These are phyloP conservation scores for Phylloporus rhodoxanthus DNA, from an alignment of 768 basidiomycete species.

Conservation along the genomic window DNA sequence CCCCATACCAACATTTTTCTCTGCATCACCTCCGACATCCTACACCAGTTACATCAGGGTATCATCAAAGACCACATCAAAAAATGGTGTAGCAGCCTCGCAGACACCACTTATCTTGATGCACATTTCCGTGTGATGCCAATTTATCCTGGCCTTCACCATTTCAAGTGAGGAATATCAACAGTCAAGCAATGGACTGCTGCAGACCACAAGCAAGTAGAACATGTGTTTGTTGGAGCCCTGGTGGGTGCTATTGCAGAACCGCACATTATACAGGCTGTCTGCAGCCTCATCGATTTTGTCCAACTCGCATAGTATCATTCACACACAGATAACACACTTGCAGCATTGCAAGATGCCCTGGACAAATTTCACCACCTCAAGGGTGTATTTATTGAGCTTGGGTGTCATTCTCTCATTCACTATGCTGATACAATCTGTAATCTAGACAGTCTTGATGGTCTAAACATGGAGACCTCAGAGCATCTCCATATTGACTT, in stretches of 20 bases:
- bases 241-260: neutral
- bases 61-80: slow-evolving; percentile 4
- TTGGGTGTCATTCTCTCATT: slow-evolving; percentile 27
- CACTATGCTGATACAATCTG: slow-evolving; percentile 29
- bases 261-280: neutral
- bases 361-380: slow-evolving; percentile 24
- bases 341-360: slow-evolving; percentile 21
- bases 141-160: neutral
- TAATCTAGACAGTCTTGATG: slow-evolving; percentile 26
- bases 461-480: slow-evolving; percentile 32
- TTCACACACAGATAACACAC: slow-evolving; percentile 25
- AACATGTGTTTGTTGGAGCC: neutral
- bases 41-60: slow-evolving; percentile 1
- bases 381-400: slow-evolving; percentile 27
- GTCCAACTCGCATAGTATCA: slow-evolving; percentile 34
- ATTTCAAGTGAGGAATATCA: neutral
- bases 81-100: neutral
- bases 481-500: no score
- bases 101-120: neutral
- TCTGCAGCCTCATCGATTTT: slow-evolving; percentile 31
- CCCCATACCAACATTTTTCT: neutral
- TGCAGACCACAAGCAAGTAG: neutral
- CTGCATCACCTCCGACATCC: neutral
- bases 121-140: neutral
- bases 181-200: neutral